Conservation (phyloP, 1,284 basidiomycete genomes). For the Ceratobasidium sp. region DNA sequence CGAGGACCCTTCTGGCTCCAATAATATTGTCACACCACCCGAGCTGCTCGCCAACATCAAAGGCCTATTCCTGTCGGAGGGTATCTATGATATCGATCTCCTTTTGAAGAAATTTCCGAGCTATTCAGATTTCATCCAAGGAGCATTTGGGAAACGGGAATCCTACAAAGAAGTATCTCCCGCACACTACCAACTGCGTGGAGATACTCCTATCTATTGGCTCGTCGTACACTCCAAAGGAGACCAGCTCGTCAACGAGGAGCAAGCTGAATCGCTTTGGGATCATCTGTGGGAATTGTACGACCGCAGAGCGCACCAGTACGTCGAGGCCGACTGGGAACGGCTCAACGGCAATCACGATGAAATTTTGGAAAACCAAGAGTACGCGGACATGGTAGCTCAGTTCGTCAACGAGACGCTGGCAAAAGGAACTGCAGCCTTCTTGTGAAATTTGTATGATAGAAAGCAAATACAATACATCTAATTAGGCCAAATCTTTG, state of each 20-base stretch:
- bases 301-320: constrained; percentile 41
- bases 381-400: constrained; percentile 34
- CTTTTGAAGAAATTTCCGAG: constrained; percentile 66
- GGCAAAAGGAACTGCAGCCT: constrained; percentile 10
- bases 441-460: background rate
- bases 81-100: constrained; percentile 74
- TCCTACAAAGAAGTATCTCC: constrained; percentile 62
- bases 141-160: constrained; percentile 60
- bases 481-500: constrained; percentile 8
- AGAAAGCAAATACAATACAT: background rate
- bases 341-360: constrained; percentile 63
- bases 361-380: constrained; percentile 55
- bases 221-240: constrained; percentile 73
- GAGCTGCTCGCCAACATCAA: constrained; percentile 58
- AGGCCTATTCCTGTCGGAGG: constrained; percentile 70
- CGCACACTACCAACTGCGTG: constrained; percentile 49
- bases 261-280: constrained; percentile 67
- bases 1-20: constrained; percentile 39
- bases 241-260: constrained; percentile 70
- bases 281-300: constrained; percentile 58
- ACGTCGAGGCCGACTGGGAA: constrained; percentile 56
- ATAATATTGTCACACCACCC: constrained; percentile 57
- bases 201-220: constrained; percentile 60
- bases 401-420: constrained; percentile 44
- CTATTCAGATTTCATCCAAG: constrained; percentile 68